Evolutionary conservation across 116 monocot species (phyloP).

Genomic region (Cymodocea nodosa): DNA sequence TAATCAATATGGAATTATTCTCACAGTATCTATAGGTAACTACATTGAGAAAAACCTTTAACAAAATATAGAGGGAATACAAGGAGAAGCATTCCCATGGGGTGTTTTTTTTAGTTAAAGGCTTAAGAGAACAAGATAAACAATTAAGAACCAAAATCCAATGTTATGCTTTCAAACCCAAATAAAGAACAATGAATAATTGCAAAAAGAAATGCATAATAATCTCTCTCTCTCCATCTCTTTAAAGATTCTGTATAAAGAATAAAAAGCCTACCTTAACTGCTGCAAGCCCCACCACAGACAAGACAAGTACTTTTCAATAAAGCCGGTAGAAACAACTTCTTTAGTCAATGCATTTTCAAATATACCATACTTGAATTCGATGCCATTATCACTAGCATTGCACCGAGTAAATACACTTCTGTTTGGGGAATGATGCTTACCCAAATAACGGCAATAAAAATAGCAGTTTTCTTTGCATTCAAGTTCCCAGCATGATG

Average conservation of each 20-base stretch:
- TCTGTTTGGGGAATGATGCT: constrained; percentile 24
- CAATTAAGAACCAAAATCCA: too few species aligned
- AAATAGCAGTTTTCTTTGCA: constrained; percentile 36
- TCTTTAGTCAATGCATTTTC: constrained; percentile 28
- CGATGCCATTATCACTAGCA: constrained; percentile 21
- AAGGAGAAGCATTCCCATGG: too few species aligned
- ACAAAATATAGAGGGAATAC: too few species aligned
- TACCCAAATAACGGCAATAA: constrained; percentile 25
- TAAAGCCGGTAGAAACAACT: constrained; percentile 39
- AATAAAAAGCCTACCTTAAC: constrained; percentile 42
- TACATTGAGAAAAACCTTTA: too few species aligned
- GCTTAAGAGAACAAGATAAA: too few species aligned
- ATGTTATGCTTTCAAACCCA: too few species aligned
- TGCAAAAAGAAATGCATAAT: too few species aligned
- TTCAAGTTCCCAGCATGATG: constrained; percentile 70
- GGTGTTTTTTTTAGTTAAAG: too few species aligned
- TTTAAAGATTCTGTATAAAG: neutral
- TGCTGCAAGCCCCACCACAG: constrained; percentile 98
- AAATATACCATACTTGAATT: constrained; percentile 75
- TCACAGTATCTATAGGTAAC: too few species aligned
- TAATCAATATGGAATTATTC: too few species aligned
- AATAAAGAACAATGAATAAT: too few species aligned
- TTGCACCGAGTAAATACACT: constrained; percentile 43
- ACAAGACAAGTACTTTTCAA: constrained; percentile 67
- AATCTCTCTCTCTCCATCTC: too few species aligned